Conservation (phyloP, 1,284 basidiomycete genomes). For the Cryptococcus sp. region DNA sequence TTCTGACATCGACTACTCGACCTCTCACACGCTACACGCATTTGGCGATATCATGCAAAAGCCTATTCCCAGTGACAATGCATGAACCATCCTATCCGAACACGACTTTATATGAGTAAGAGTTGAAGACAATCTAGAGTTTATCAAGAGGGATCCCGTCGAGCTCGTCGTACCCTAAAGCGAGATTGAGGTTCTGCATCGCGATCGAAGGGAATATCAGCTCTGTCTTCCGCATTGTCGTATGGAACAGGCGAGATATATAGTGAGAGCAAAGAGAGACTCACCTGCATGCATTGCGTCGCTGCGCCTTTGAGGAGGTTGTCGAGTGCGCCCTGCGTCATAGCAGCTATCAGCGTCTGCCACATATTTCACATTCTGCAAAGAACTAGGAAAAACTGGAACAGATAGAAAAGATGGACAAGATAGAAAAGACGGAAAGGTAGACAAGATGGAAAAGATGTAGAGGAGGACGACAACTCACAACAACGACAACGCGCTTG, state of each 20-base stretch:
- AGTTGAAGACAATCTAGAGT: conserved; percentile 25
- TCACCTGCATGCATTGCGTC: conserved; percentile 91
- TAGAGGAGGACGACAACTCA: conserved; percentile 54
- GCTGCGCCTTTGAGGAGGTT: conserved; percentile 97
- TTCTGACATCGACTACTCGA: too few species aligned
- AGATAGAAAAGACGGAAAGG: too few species aligned
- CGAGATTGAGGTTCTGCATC: conserved; percentile 86
- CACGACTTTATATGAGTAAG: too few species aligned
- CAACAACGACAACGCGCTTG: conserved; percentile 87
- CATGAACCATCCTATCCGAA: too few species aligned
- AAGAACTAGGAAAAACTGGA: too few species aligned
- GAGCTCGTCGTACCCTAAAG: conserved; percentile 88
- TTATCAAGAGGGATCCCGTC: conserved; percentile 68
- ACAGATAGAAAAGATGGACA: too few species aligned
- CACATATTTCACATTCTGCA: not conserved
- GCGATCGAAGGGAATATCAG: not conserved
- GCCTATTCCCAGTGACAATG: too few species aligned
- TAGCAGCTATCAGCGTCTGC: not conserved
- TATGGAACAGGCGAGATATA: not conserved
- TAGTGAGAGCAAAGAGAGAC: conserved; percentile 30
- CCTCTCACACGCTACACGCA: too few species aligned
- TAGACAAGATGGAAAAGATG: too few species aligned
- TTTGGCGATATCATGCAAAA: too few species aligned
- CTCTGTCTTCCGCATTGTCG: not conserved
- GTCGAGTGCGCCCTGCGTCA: conserved; percentile 89